Evolutionary conservation across 805 yeast species (phyloP), one percentile per base, ranked within the genome.

Genomic region (Saccharomycopsis guyanensis): DNA sequence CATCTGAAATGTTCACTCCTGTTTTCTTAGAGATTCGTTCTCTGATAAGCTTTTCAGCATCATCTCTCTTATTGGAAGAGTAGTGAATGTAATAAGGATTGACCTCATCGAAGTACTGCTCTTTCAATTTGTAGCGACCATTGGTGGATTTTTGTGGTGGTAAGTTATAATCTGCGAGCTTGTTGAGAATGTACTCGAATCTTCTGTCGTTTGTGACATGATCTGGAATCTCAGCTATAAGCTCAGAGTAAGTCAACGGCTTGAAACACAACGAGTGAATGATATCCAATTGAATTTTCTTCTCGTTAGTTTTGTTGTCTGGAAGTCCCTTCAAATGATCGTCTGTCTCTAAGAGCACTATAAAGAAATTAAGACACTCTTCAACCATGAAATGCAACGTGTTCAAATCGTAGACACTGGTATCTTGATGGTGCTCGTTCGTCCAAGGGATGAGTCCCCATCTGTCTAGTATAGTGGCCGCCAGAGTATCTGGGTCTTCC

Each of bases 31-130:
- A 69, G 35, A 72, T 60, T 4, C 42, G 20, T 29, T 73, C 75
- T 54, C 80, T 79, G 25, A 85, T 64, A 3, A 78, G 64, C 38
- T 71, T 73, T 46, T 84, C 82, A 4, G 95, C 91, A 50, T 87
- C 96, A 46, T 87, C 96, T 45, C 91, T 75, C 44, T 78, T 80
- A 55, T 87, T 87, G 0, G 91, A 66, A 0, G 83, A 69, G 55
- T 82, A 83, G 55, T 87, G 88, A 49, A 85, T 71, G 58, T 82
- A 91, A 57, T 77, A 89, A 0, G 97, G 95, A 59, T 91, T 93
- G 37, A 89, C 74, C 23, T 71, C 65, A 1, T 66, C 68, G 46
- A 64, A 70, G 24, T 66, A 64, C 42, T 77, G 71, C 2, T 73
- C 70, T 57, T 84, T 87, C 50, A 93, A 69, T 23, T 77, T 68